Conservation (phyloP, 2,329 filamentous ascomycete genomes). For the Podosphaera aphanis region DNA sequence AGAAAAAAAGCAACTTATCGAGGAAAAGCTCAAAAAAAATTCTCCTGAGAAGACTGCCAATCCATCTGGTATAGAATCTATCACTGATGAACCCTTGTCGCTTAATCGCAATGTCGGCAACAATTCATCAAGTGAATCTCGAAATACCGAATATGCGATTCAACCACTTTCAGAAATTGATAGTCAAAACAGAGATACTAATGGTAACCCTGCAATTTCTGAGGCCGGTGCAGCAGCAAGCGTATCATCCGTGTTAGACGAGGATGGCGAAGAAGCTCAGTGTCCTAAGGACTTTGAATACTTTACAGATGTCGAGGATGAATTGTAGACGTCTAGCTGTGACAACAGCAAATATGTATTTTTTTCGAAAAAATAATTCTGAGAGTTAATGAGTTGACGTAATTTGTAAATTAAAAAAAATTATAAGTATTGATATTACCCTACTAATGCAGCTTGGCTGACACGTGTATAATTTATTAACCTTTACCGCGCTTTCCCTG, state of each 20-base stretch:
- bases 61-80: constrained; percentile 13
- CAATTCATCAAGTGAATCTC: neutral
- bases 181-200: neutral
- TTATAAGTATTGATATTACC: no score
- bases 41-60: constrained; percentile 35
- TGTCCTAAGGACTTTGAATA: constrained; percentile 57
- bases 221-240: constrained; percentile 53
- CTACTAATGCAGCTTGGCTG: no score
- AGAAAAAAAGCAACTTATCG: constrained; percentile 58
- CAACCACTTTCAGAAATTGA: neutral
- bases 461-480: no score
- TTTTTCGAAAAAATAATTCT: neutral
- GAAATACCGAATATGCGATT: neutral
- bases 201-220: constrained; percentile 14
- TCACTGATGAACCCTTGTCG: constrained; percentile 15
- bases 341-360: neutral
- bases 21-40: constrained; percentile 78
- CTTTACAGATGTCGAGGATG: constrained; percentile 25
- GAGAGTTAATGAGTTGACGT: no score
- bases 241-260: constrained; percentile 68
- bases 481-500: no score
- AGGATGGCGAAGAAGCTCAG: constrained; percentile 56
- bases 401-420: no score
- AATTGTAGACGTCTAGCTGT: constrained; percentile 4
- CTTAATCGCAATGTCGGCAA: constrained; percentile 17